Percentiles rank a stretch among this genome's conserved stretches.
These are phyloP conservation scores for Trichoderma koningiopsis DNA, from an alignment of 2,329 filamentous ascomycete species.

Conservation along the genomic window DNA sequence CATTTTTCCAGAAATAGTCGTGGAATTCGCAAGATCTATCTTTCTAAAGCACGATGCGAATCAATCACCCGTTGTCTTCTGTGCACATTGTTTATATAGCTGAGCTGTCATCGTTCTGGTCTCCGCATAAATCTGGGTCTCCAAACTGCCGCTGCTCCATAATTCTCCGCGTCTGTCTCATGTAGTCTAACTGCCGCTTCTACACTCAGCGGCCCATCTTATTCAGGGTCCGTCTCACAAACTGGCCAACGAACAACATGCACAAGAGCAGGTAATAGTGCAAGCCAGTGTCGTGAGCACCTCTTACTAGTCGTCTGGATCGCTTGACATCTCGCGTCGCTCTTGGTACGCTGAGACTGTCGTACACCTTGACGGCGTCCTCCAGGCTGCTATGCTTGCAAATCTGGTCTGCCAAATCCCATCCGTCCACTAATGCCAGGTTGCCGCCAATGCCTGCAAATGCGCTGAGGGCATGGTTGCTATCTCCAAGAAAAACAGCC, in stretches of 20 bases:
- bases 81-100: background rate
- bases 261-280: conserved; percentile 28
- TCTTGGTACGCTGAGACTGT: conserved; percentile 39
- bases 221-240: conserved; percentile 30
- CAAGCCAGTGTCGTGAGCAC: conserved; percentile 25
- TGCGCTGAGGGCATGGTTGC: conserved; percentile 53
- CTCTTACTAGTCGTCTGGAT: conserved; percentile 28
- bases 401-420: conserved; percentile 49
- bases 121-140: background rate
- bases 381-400: conserved; percentile 34
- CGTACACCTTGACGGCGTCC: conserved; percentile 38
- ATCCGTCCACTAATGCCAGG: conserved; percentile 50
- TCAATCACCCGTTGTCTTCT: background rate
- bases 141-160: background rate
- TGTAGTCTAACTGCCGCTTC: background rate
- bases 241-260: conserved; percentile 28
- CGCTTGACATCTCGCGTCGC: conserved; percentile 31
- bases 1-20: background rate
- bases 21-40: background rate
- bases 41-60: background rate
- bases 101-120: background rate
- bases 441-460: conserved; percentile 54
- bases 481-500: conserved; percentile 52
- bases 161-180: background rate
- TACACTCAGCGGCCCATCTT: conserved; percentile 16